Conservation (phyloP, 352 stramenopile species). For the Globisporangium orthogonon region DNA sequence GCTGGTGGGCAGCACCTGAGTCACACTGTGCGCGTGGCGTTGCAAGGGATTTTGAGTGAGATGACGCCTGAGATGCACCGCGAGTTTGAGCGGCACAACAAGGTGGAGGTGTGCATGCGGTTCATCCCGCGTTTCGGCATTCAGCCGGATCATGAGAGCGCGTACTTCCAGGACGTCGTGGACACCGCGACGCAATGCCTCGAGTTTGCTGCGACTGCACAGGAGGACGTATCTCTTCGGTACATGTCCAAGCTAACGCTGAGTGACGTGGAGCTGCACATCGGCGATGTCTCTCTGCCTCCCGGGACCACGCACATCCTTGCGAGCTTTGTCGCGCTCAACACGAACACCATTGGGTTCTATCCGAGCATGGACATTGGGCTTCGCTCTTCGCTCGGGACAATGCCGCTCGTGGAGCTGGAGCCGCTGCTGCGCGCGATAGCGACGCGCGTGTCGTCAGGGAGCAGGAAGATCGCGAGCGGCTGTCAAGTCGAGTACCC, state of each 20-base stretch:
- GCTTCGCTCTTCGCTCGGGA: neutral
- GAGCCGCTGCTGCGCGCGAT: neutral
- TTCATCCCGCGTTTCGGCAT: neutral
- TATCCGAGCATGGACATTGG: conserved; percentile 3
- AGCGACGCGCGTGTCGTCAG: neutral
- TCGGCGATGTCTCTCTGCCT: neutral
- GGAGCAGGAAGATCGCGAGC: neutral
- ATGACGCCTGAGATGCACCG: conserved; percentile 5
- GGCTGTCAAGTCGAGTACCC: neutral
- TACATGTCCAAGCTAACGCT: conserved; percentile 2
- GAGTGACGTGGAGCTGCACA: conserved; percentile 7
- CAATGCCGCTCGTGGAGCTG: neutral
- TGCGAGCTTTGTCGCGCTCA: conserved; percentile 1
- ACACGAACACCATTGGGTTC: neutral
- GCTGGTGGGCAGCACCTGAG: neutral
- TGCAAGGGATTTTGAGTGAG: conserved; percentile 3
- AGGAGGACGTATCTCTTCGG: neutral
- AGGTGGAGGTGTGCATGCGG: neutral
- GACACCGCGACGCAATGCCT: neutral
- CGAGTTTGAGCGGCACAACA: neutral
- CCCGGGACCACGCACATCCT: neutral
- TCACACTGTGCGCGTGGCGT: neutral
- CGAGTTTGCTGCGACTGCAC: neutral
- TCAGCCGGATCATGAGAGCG: neutral
- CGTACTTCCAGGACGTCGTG: neutral